Evolutionary conservation across 495 filamentous ascomycete genomes (phyloP), one percentile per base, ranked within the genome.

Genomic region (Rusavskia elegans): DNA sequence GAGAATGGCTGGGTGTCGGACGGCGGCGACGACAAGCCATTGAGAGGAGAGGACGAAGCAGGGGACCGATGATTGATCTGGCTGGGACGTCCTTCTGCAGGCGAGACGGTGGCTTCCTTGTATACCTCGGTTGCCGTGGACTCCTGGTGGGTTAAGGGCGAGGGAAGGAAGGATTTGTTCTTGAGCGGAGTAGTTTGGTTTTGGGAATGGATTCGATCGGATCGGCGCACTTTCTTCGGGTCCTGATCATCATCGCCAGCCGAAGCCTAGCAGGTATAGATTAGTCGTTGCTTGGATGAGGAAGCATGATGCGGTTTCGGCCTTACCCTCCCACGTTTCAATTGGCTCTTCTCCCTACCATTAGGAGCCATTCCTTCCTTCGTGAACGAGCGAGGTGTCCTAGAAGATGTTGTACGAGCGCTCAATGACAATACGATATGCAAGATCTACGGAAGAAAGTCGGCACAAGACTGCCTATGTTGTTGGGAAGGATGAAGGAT

Each of bases 21-120:
- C 2, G 78, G 79, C 2, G 79, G 79, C 11, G 82, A 83, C 3
- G 83, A 83, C 20, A 85, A 78, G 23, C 78, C 75, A 40, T 75
- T 70, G 50, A 71, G 72, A 16, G 76, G 77, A 11, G 78, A 75
- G 37, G 75, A 75, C 55, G 76, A 64, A 25, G 73, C 70, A 10
- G 73, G 68, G 35, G 63, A 68, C 37, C 60, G 57, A 50, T 75
- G 71, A 23, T 72, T 68, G 44, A 71, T 68, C 59, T 81, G 75
- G 64, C 74, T 79, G 30, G 76, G 72, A 25, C 73, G 67, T 49
- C 75, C 78, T 51, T 79, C 76, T 4, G 83, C 81, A 0, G 85
- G 85, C 16, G 87, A 84, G 19, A 76, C 79, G 14, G 86, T 89
- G 32, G 74, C 62, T 59, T 87, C 83, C 51, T 89, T 85, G 60